Conservation (phyloP, 345 rosid genomes). For the Salix suchowensis region DNA sequence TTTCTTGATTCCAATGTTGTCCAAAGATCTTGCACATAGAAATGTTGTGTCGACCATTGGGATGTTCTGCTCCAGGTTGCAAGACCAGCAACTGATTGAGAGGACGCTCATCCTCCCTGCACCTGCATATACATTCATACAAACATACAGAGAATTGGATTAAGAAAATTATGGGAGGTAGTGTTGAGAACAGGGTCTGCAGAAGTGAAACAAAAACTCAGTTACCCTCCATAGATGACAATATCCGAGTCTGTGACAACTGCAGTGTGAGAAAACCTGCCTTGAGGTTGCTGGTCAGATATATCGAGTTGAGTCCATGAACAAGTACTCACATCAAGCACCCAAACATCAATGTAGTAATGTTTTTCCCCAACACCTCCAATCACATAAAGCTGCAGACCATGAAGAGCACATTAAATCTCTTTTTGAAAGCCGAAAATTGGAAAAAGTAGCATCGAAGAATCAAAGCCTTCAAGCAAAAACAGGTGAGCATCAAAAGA, state of each 20-base stretch:
- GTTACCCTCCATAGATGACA: slow-evolving; percentile 65
- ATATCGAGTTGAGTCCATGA: slow-evolving; percentile 51
- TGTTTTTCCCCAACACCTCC: slow-evolving; percentile 76
- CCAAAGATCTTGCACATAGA: slow-evolving; percentile 42
- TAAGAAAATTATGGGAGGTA: neutral
- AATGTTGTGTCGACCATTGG: slow-evolving; percentile 25
- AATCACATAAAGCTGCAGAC: slow-evolving; percentile 47
- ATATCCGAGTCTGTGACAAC: slow-evolving; percentile 41
- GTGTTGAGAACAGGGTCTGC: neutral
- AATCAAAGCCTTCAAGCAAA: neutral
- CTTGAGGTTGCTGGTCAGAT: slow-evolving; percentile 62
- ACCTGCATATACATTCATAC: slow-evolving; percentile 43
- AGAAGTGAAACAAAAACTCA: neutral
- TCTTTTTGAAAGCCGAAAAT: no score
- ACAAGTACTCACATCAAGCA: slow-evolving; percentile 38
- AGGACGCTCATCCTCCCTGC: slow-evolving; percentile 76
- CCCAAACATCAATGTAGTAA: slow-evolving; percentile 68
- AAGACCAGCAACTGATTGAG: slow-evolving; percentile 57
- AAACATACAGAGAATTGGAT: neutral
- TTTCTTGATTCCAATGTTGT: slow-evolving; percentile 44
- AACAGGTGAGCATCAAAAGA: neutral
- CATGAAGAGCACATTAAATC: neutral
- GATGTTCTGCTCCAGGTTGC: slow-evolving; percentile 44
- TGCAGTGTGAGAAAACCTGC: slow-evolving; percentile 74
- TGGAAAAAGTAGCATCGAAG: neutral